Evolutionary conservation across 2,329 filamentous ascomycete species (phyloP).

Genomic region (Beauveria asiatica): DNA sequence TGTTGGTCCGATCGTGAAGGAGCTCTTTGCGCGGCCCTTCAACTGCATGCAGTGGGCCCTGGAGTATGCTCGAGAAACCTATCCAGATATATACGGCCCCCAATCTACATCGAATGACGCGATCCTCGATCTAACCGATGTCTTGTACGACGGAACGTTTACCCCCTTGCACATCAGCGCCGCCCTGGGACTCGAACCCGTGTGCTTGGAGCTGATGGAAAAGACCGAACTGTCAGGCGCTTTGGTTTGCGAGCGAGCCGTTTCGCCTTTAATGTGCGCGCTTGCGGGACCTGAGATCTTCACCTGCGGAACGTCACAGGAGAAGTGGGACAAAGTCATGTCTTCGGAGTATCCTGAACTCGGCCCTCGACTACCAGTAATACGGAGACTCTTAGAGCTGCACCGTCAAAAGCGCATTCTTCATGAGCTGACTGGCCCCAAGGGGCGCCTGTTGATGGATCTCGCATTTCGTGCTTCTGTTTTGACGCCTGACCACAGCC

Average conservation of each 20-base stretch:
- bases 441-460: conserved; percentile 11
- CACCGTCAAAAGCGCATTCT: not conserved
- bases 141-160: conserved; percentile 20
- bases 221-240: conserved; percentile 14
- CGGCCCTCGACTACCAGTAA: not conserved
- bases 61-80: conserved; percentile 24
- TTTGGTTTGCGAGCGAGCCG: conserved; percentile 11
- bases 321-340: conserved; percentile 16
- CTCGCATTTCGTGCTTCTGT: conserved; percentile 22
- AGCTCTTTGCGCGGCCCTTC: conserved; percentile 22
- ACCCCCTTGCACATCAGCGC: conserved; percentile 28
- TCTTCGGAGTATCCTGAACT: not conserved
- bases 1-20: conserved; percentile 18
- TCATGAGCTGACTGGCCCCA: not conserved
- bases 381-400: conserved; percentile 18
- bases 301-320: not conserved
- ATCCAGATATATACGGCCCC: conserved; percentile 18
- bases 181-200: conserved; percentile 22
- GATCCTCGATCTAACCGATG: conserved; percentile 22
- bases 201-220: conserved; percentile 14
- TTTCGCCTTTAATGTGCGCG: conserved; percentile 28
- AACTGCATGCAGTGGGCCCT: conserved; percentile 30
- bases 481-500: conserved; percentile 15
- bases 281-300: conserved; percentile 24
- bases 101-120: conserved; percentile 16